Evolutionary conservation across 1,284 basidiomycete species (phyloP).

Genomic region (Ganoderma resinaceum): DNA sequence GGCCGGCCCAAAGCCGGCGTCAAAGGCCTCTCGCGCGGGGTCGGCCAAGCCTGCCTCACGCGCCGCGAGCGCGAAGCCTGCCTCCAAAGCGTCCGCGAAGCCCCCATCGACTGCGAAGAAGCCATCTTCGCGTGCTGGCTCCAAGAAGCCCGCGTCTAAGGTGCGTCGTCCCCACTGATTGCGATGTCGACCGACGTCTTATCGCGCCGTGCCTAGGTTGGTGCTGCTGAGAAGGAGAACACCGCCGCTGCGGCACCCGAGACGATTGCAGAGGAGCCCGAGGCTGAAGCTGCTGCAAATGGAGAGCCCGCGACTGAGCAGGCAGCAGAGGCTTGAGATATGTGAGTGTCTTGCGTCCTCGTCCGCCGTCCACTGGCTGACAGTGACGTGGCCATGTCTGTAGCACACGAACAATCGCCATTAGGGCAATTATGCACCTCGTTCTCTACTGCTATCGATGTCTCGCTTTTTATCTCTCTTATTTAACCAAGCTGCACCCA

Average conservation of each 20-base stretch:
- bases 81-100: constrained; percentile 40
- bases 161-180: constrained; percentile 15
- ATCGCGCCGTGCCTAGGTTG: constrained; percentile 23
- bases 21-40: constrained; percentile 39
- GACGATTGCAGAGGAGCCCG: constrained; percentile 45
- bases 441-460: constrained; percentile 27
- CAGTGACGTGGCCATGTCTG: constrained; percentile 21
- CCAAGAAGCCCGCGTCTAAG: constrained; percentile 41
- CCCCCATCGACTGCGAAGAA: constrained; percentile 43
- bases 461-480: constrained; percentile 35
- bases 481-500: constrained; percentile 26
- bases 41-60: constrained; percentile 39
- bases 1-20: constrained; percentile 40
- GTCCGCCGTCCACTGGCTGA: not conserved
- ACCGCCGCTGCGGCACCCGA: constrained; percentile 36
- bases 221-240: constrained; percentile 38
- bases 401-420: constrained; percentile 16
- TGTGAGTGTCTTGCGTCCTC: constrained; percentile 20
- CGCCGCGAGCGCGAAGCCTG: constrained; percentile 38
- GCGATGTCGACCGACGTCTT: constrained; percentile 12
- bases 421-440: constrained; percentile 24
- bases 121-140: constrained; percentile 42
- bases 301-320: constrained; percentile 27
- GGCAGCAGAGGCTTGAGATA: constrained; percentile 28
- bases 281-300: constrained; percentile 42